Conservation (phyloP, 2,329 filamentous ascomycete genomes). For the Malbranchea cinnamomea region DNA sequence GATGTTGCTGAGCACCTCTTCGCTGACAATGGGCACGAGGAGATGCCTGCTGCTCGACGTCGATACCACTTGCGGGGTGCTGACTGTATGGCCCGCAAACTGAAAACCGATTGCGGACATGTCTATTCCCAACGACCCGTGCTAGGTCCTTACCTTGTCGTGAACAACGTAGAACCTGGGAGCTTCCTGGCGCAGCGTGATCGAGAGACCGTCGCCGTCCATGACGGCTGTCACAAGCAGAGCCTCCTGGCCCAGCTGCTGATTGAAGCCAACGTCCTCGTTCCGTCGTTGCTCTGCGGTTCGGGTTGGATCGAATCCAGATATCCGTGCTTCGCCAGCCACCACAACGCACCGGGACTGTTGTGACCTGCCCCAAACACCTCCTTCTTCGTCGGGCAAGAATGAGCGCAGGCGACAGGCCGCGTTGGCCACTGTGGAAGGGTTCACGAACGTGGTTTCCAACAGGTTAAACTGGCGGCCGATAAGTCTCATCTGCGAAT, state of each 20-base stretch:
- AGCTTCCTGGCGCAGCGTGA: slow-evolving; percentile 7
- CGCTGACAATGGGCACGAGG: slow-evolving; percentile 9
- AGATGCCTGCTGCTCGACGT: slow-evolving; percentile 11
- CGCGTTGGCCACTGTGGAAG: slow-evolving; percentile 6
- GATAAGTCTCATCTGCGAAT: slow-evolving; percentile 11
- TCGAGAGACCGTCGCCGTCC: not conserved
- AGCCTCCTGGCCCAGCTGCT: slow-evolving; percentile 4
- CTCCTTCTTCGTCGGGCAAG: slow-evolving; percentile 12
- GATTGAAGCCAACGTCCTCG: slow-evolving; percentile 1
- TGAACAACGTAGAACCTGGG: slow-evolving; percentile 7
- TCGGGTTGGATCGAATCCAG: not conserved
- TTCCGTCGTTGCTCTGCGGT: not conserved
- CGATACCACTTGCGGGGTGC: slow-evolving; percentile 7
- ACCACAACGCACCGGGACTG: slow-evolving; percentile 12
- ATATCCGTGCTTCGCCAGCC: slow-evolving; percentile 9
- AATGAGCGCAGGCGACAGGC: slow-evolving; percentile 11
- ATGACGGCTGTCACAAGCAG: slow-evolving; percentile 2
- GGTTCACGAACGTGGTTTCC: slow-evolving; percentile 9
- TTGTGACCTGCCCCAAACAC: slow-evolving; percentile 13
- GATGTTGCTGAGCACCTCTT: slow-evolving; percentile 6
- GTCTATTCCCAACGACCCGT: slow-evolving; percentile 6
- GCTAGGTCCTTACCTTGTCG: slow-evolving; percentile 2
- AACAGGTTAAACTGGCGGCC: slow-evolving; percentile 12
- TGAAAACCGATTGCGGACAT: slow-evolving; percentile 6
- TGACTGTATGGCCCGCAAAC: slow-evolving; percentile 1